phyloP scores from a whole-genome alignment of 2,329 filamentous ascomycete genomes.

The Xenosphaeropsis pyriputrescens region DNA sequence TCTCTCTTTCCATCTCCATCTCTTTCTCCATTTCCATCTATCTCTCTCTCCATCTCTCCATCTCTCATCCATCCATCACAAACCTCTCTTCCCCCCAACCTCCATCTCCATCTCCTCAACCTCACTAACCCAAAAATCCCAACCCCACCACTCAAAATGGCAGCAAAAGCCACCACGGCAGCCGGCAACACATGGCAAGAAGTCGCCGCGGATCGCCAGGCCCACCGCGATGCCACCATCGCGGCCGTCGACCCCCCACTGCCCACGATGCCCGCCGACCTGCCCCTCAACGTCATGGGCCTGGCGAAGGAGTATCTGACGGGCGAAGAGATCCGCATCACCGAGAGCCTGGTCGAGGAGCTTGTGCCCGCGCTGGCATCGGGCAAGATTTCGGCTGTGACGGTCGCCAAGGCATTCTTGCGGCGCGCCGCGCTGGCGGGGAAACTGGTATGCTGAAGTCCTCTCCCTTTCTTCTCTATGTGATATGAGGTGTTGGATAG shows the following conservation, averaged over 20 bases:
- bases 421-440: constrained; percentile 37
- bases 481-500: no score
- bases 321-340: constrained; percentile 31
- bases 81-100: no score
- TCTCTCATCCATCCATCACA: no score
- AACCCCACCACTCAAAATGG: not conserved
- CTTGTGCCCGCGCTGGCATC: constrained; percentile 29
- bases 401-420: constrained; percentile 36
- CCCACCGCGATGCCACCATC: constrained; percentile 29
- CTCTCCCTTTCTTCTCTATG: no score
- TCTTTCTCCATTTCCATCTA: no score
- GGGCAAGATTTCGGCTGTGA: constrained; percentile 24
- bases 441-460: constrained; percentile 21
- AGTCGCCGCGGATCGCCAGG: constrained; percentile 28
- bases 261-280: constrained; percentile 18
- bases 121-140: no score
- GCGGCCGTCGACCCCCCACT: constrained; percentile 23
- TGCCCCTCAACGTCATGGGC: constrained; percentile 27
- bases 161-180: constrained; percentile 13
- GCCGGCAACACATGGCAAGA: constrained; percentile 26
- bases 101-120: no score
- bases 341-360: constrained; percentile 27
- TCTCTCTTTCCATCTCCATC: no score
- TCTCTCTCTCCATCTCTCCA: no score
- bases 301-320: constrained; percentile 30